Evolutionary conservation across 805 yeast genomes (phyloP), one percentile per base, ranked within the genome.

Genomic region (Candida ascalaphidarum): DNA sequence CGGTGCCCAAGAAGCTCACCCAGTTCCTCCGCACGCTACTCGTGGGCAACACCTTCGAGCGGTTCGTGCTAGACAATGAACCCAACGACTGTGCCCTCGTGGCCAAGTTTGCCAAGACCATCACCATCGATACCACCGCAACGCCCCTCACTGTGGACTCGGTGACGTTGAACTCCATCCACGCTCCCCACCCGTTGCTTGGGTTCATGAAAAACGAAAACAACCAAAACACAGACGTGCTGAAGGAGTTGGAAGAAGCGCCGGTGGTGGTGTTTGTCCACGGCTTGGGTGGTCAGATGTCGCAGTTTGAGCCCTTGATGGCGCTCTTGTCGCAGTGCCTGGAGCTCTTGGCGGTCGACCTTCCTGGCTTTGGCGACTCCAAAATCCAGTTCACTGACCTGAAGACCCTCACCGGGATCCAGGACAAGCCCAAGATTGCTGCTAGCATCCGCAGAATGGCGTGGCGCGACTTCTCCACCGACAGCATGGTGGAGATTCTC

Each of bases 231-330:
- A 33, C 17, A 28, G 52, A 44, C 17, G 34, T 58, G 28, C 41
- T 47, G 28, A 37, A 42, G 8, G 64, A 65, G 32, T 52, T 74
- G 21, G 50, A 62, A 14, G 59, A 59, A 10, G 46, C 74, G 22
- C 94, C 94, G 0, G 57, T 77, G 2, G 51, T 81, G 5, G 53
- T 84, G 2, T 71, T 85, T 32, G 46, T 88, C 12, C 96, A 86
- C 57, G 97, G 97, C 0, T 52, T 89, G 13, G 97, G 96, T 2
- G 97, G 97, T 2, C 89, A 78, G 41, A 60, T 82, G 47, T 73
- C 84, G 14, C 96, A 86, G 49, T 88, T 88, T 49, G 92, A 82
- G 43, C 76, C 79, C 1, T 55, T 83, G 21, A 54, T 83, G 48
- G 77, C 74, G 16, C 60, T 73, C 28, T 71, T 82, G 39, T 58